Percentiles rank a stretch among this genome's conserved stretches.
phyloP scores from a whole-genome alignment of 805 yeast species.

The Hanseniaspora taiwanica region DNA sequence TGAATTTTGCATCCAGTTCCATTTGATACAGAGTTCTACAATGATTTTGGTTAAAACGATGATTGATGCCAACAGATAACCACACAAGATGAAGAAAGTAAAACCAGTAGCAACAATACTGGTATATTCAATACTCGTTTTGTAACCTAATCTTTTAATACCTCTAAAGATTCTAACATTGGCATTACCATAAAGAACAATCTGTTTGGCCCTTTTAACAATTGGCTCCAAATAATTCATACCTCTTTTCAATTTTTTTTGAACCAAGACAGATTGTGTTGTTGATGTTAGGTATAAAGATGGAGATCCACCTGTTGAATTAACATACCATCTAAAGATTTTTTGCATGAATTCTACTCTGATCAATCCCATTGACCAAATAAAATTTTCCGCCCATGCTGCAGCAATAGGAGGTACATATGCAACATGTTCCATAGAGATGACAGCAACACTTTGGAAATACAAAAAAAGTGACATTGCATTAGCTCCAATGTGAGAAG shows the following conservation, averaged over 20 bases:
- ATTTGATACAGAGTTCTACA: constrained; percentile 33
- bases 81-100: constrained; percentile 70
- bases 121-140: constrained; percentile 68
- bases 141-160: constrained; percentile 68
- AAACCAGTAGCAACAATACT: constrained; percentile 77
- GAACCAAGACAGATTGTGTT: constrained; percentile 59
- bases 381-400: constrained; percentile 83
- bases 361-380: constrained; percentile 92
- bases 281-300: constrained; percentile 48
- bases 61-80: constrained; percentile 53
- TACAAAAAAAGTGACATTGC: constrained; percentile 73
- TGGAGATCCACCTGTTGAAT: constrained; percentile 83
- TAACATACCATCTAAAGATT: constrained; percentile 73
- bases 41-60: constrained; percentile 42
- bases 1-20: constrained; percentile 36
- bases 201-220: constrained; percentile 25
- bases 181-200: constrained; percentile 35
- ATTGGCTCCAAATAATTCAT: constrained; percentile 9
- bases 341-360: constrained; percentile 70
- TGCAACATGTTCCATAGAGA: constrained; percentile 75
- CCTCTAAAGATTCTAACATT: constrained; percentile 70
- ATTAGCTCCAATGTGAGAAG: constrained; percentile 79
- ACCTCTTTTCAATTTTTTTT: constrained; percentile 28
- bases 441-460: constrained; percentile 78
- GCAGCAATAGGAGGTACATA: constrained; percentile 85